Evolutionary conservation across 1,284 basidiomycete genomes (phyloP).

Genomic region (Golubevia sp.): DNA sequence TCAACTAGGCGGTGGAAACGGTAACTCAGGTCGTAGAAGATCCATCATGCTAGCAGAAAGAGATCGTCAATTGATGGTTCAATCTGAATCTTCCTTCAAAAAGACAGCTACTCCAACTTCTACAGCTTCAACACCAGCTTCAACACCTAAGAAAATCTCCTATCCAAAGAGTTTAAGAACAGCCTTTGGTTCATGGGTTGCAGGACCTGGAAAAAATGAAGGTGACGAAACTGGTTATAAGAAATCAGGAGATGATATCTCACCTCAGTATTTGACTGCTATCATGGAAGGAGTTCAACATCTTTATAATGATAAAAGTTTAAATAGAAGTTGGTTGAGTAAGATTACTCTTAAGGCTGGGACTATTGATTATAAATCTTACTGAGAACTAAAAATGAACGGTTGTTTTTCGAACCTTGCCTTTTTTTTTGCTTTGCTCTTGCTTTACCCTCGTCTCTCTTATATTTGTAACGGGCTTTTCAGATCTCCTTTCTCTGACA

Average conservation of each 20-base stretch:
- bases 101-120: too few species aligned
- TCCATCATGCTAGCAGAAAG: too few species aligned
- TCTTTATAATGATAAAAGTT: neutral
- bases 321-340: neutral
- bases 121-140: too few species aligned
- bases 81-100: too few species aligned
- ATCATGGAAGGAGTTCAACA: slow-evolving; percentile 1
- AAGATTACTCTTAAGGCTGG: neutral
- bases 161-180: neutral
- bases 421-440: too few species aligned
- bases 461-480: too few species aligned
- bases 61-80: too few species aligned
- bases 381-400: too few species aligned
- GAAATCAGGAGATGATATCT: neutral
- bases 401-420: too few species aligned
- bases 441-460: too few species aligned
- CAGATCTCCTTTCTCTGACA: too few species aligned
- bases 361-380: neutral
- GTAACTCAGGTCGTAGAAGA: too few species aligned
- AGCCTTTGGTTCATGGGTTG: neutral
- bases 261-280: neutral
- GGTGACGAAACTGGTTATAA: neutral
- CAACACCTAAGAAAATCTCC: neutral
- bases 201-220: neutral
- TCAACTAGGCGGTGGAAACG: neutral